Conservation (phyloP, 306 rosid genomes). For the Coriaria nepalensis region DNA sequence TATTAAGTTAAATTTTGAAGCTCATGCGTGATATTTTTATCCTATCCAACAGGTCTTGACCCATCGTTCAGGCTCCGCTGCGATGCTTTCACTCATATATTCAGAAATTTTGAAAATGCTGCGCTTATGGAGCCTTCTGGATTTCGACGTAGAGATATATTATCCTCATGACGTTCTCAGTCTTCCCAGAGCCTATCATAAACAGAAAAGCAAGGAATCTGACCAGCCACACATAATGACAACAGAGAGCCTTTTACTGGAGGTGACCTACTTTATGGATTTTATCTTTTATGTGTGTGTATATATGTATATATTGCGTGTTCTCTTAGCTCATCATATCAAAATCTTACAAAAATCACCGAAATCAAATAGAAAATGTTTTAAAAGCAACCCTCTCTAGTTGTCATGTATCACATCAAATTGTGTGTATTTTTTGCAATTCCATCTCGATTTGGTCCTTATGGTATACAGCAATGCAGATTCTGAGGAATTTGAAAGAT, state of each 20-base stretch:
- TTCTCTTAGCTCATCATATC: no score
- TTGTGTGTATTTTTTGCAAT: not conserved
- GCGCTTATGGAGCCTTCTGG: constrained; percentile 81
- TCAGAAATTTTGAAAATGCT: constrained; percentile 86
- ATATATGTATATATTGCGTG: not conserved
- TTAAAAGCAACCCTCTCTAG: no score
- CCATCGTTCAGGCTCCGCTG: constrained; percentile 70
- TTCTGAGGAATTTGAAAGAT: constrained; percentile 58
- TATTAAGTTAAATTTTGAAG: not conserved
- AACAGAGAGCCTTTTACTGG: constrained; percentile 54
- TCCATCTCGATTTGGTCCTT: constrained; percentile 9
- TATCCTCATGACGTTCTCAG: constrained; percentile 53
- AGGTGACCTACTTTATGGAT: constrained; percentile 34
- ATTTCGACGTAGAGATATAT: constrained; percentile 84
- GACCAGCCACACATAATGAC: constrained; percentile 81
- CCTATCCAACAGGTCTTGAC: constrained; percentile 66
- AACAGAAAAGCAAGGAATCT: constrained; percentile 78
- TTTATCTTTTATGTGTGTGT: not conserved
- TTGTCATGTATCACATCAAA: not conserved
- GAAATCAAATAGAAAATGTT: no score
- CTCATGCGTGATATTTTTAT: constrained; percentile 5
- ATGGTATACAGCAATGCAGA: constrained; percentile 32
- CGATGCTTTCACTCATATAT: constrained; percentile 69
- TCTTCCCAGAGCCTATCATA: constrained; percentile 76
- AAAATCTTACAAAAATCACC: no score